phyloP scores from a whole-genome alignment of 2,329 filamentous ascomycete species.

The Didymosphaeria variabile region DNA sequence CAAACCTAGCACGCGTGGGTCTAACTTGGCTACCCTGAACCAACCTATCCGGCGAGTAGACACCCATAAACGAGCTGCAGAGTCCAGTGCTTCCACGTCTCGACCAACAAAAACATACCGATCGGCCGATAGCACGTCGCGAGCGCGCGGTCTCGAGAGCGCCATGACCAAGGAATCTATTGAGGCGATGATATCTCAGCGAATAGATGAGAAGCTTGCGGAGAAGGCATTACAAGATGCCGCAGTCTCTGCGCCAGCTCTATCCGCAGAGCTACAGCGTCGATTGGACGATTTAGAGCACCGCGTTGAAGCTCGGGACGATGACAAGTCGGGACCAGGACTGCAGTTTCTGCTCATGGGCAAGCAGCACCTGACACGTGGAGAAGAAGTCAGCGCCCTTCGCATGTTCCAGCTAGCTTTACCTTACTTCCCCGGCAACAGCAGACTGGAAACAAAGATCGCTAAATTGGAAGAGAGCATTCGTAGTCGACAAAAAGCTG shows the following conservation, averaged over 20 bases:
- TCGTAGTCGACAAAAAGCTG: constrained; percentile 49
- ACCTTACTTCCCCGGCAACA: constrained; percentile 85
- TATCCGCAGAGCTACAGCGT: constrained; percentile 80
- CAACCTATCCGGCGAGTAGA: constrained; percentile 49
- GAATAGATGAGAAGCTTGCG: constrained; percentile 88
- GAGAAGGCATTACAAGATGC: constrained; percentile 71
- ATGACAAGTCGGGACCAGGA: constrained; percentile 81
- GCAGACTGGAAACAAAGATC: constrained; percentile 72
- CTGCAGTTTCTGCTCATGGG: constrained; percentile 88
- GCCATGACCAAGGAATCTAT: constrained; percentile 71
- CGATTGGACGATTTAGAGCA: constrained; percentile 86
- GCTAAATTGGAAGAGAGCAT: constrained; percentile 62
- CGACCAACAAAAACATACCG: constrained; percentile 53
- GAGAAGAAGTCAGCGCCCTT: constrained; percentile 79
- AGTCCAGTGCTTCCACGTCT: constrained; percentile 46
- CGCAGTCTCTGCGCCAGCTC: constrained; percentile 56
- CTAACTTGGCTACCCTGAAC: constrained; percentile 45
- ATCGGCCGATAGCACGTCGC: constrained; percentile 45
- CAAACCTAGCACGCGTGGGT: constrained; percentile 37
- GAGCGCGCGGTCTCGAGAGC: constrained; percentile 38
- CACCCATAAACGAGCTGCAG: constrained; percentile 55
- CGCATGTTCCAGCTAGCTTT: constrained; percentile 87
- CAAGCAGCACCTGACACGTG: constrained; percentile 85
- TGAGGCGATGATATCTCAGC: constrained; percentile 90
- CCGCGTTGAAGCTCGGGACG: constrained; percentile 75